A percentile compares a stretch with the other conserved stretches of the same genome.
Conservation (phyloP, 2,329 filamentous ascomycete species). For the Alternaria conjuncta region DNA sequence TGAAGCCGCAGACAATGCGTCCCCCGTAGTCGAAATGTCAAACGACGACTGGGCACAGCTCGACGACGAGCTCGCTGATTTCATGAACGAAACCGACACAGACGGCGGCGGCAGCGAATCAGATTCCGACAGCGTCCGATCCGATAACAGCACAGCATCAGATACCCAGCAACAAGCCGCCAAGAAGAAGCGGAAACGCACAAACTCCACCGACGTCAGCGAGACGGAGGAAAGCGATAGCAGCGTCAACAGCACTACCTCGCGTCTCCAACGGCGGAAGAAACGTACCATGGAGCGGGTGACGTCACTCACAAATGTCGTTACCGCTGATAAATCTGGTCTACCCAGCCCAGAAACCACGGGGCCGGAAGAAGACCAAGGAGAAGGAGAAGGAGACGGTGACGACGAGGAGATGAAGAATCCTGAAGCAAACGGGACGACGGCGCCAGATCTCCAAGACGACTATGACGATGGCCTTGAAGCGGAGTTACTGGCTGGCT, state of each 20-base stretch:
- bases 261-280: constrained; percentile 56
- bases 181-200: constrained; percentile 48
- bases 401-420: constrained; percentile 55
- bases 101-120: constrained; percentile 38
- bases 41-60: constrained; percentile 54
- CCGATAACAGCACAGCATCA: constrained; percentile 36
- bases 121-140: constrained; percentile 43
- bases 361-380: constrained; percentile 48
- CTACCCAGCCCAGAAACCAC: constrained; percentile 50
- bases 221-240: constrained; percentile 54
- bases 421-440: constrained; percentile 33
- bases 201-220: constrained; percentile 38
- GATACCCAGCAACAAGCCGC: constrained; percentile 25
- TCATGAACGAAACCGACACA: constrained; percentile 61
- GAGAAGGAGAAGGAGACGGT: constrained; percentile 53
- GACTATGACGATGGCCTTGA: constrained; percentile 62
- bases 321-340: constrained; percentile 48
- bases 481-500: constrained; percentile 53
- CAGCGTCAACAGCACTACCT: constrained; percentile 43
- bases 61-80: constrained; percentile 78
- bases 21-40: constrained; percentile 32
- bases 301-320: constrained; percentile 55
- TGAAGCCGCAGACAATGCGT: constrained; percentile 42
- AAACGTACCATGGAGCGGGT: constrained; percentile 56
- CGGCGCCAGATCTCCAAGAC: constrained; percentile 50